phyloP scores from a whole-genome alignment of 2,329 filamentous ascomycete species.

The Aspergillus sp. region DNA sequence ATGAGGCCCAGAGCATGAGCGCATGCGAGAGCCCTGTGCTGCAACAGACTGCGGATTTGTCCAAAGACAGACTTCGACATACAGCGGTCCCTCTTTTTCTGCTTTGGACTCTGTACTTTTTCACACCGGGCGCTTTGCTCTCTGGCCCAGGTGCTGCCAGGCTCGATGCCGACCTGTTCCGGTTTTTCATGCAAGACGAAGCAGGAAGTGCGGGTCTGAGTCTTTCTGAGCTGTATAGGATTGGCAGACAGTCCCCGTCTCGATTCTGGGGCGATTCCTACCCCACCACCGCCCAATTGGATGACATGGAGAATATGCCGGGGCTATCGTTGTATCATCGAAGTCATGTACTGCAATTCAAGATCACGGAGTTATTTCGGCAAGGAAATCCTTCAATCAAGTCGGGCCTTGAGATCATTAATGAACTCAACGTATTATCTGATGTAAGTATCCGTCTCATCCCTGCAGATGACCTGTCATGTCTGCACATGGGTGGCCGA shows the following conservation, averaged over 20 bases:
- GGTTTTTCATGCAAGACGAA: conserved; percentile 24
- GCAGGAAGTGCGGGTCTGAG: conserved; percentile 12
- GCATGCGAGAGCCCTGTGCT: neutral
- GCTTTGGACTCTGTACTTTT: conserved; percentile 32
- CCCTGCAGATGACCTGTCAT: neutral
- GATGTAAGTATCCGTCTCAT: conserved; percentile 16
- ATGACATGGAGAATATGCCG: conserved; percentile 30
- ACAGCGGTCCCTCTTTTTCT: conserved; percentile 31
- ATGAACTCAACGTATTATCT: conserved; percentile 23
- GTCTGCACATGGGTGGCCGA: neutral
- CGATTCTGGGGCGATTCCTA: conserved; percentile 30
- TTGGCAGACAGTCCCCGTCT: conserved; percentile 29
- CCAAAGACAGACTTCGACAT: conserved; percentile 16
- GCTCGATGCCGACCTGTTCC: conserved; percentile 24
- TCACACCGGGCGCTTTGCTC: conserved; percentile 26
- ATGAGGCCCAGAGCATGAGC: neutral
- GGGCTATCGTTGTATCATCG: conserved; percentile 26
- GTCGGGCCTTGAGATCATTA: conserved; percentile 21
- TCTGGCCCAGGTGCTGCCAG: conserved; percentile 18
- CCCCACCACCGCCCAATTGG: conserved; percentile 26
- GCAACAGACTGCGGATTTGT: neutral
- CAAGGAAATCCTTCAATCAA: conserved; percentile 12
- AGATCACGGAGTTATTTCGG: conserved; percentile 26
- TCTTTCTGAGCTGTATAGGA: conserved; percentile 26
- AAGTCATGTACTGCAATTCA: conserved; percentile 29